Conservation (phyloP, 257 asterid species). For the Fraxinus excelsior region DNA sequence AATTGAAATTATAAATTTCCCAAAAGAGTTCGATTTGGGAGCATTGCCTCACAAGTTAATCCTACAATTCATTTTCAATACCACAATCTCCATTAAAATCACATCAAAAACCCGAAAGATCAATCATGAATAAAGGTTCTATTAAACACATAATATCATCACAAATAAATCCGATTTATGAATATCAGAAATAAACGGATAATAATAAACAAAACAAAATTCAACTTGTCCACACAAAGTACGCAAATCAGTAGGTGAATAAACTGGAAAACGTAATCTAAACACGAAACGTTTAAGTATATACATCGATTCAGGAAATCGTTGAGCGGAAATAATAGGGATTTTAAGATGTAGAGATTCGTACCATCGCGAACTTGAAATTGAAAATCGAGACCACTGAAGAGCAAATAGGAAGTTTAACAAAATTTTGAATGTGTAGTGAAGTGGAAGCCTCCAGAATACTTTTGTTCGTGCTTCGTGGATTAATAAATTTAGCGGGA, state of each 20-base stretch:
- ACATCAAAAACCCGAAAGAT: background rate
- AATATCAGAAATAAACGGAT: background rate
- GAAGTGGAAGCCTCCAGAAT: slow-evolving; percentile 20
- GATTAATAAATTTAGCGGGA: slow-evolving; percentile 34
- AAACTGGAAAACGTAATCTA: background rate
- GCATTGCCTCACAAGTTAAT: slow-evolving; percentile 8
- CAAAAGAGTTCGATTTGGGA: slow-evolving; percentile 12
- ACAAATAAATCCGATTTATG: background rate
- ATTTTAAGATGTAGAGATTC: background rate
- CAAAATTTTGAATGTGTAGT: slow-evolving; percentile 12
- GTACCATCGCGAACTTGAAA: slow-evolving; percentile 32
- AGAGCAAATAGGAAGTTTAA: slow-evolving; percentile 14
- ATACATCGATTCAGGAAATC: background rate
- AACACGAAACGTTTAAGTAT: background rate
- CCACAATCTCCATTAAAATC: slow-evolving; percentile 12
- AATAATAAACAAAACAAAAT: background rate
- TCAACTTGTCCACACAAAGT: slow-evolving; percentile 9
- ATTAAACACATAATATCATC: background rate
- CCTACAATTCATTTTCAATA: background rate
- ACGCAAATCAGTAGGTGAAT: slow-evolving; percentile 19
- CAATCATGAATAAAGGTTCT: background rate
- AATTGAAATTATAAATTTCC: background rate
- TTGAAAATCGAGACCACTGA: background rate
- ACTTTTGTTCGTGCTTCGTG: background rate
- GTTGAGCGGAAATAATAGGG: slow-evolving; percentile 4